Evolutionary conservation across 768 basidiomycete species (phyloP).

Genomic region (Mycena olivaceomarginata): DNA sequence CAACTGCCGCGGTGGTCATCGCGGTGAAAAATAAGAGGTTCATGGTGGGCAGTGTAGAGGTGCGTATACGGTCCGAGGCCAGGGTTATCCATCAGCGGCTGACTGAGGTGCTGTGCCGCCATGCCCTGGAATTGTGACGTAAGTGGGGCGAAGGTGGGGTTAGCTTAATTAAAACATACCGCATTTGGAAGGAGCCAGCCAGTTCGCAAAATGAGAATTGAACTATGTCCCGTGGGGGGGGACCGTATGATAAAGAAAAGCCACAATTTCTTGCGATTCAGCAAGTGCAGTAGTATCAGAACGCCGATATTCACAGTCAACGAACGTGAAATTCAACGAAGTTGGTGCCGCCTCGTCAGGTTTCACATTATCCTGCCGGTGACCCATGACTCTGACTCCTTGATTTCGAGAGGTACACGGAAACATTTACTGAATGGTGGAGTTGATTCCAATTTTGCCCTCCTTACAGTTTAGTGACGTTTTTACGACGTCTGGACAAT

Average conservation of each 20-base stretch:
- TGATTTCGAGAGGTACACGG: too few species aligned
- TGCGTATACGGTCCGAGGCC: constrained; percentile 11
- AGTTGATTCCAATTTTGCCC: too few species aligned
- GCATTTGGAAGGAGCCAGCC: constrained; percentile 13
- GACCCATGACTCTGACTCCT: too few species aligned
- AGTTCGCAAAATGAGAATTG: not conserved
- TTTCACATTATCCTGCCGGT: too few species aligned
- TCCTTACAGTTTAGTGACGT: not conserved
- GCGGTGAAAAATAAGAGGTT: constrained; percentile 23
- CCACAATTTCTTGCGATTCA: too few species aligned
- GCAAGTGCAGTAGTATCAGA: too few species aligned
- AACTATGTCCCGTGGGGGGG: too few species aligned
- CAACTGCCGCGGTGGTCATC: constrained; percentile 23
- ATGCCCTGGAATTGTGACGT: constrained; percentile 12
- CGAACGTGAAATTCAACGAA: too few species aligned
- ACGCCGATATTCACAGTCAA: too few species aligned
- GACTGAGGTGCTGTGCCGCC: constrained; percentile 29
- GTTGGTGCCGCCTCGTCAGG: too few species aligned
- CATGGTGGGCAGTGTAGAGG: constrained; percentile 38
- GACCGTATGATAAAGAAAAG: too few species aligned
- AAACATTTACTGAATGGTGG: too few species aligned
- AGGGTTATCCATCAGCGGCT: constrained; percentile 25
- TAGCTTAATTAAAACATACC: constrained; percentile 31
- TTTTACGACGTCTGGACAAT: not conserved
- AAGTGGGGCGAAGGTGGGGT: constrained; percentile 26